Conservation (phyloP, 2,329 filamentous ascomycete genomes). For the Fusarium sp. region DNA sequence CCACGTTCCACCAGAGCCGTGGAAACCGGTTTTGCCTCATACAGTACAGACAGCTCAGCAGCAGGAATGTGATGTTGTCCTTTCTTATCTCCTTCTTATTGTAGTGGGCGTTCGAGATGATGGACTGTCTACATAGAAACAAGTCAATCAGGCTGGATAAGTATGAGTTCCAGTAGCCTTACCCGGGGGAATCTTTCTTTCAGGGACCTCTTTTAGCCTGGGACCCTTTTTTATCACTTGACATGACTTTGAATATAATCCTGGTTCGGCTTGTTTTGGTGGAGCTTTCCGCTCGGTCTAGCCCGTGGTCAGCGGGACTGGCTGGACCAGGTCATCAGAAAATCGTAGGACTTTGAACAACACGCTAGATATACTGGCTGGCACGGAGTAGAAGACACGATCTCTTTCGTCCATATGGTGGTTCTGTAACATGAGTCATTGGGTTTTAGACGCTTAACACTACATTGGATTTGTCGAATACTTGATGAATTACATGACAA, state of each 20-base stretch:
- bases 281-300: slow-evolving; percentile 38
- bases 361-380: background rate
- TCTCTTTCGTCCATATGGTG: background rate
- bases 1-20: slow-evolving; percentile 30
- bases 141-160: background rate
- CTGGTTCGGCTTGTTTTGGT: slow-evolving; percentile 22
- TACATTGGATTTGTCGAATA: background rate
- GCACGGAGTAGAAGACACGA: background rate
- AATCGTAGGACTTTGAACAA: slow-evolving; percentile 11
- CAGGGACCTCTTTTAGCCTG: background rate
- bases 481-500: background rate
- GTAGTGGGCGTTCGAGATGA: background rate
- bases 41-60: slow-evolving; percentile 9
- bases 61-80: background rate
- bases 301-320: slow-evolving; percentile 30
- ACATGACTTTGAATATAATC: slow-evolving; percentile 13
- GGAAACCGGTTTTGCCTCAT: slow-evolving; percentile 37
- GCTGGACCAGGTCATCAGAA: slow-evolving; percentile 28
- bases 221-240: slow-evolving; percentile 12
- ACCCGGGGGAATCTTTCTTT: background rate
- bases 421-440: background rate
- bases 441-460: background rate
- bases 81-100: background rate
- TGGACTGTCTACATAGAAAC: background rate
- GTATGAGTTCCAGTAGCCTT: background rate